Evolutionary conservation across 140 eudicot genomes (phyloP), one percentile per base, ranked within the genome.

Genomic region (Bidens hawaiensis): DNA sequence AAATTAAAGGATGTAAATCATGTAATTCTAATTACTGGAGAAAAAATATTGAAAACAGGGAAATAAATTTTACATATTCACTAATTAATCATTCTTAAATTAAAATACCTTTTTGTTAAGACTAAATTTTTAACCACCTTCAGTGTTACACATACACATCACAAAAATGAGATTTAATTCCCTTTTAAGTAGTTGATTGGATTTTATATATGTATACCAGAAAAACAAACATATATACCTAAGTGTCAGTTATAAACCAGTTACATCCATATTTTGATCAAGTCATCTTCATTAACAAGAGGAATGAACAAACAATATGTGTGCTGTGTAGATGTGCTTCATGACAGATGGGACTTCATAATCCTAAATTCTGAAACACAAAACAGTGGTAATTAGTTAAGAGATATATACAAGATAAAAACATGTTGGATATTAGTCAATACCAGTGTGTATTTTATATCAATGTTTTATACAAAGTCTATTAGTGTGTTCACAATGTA

Each of bases 361-460:
- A 33, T 10, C 64, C 47, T 58, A 33, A 55, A 55, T 55, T 55
- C 62, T 28, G 42, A 55, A 55, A 28, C 42, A 55, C 43, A 55
- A n/a, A 55, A 55, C 41, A 55, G 16, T 28, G 62, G 62, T 25
- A 15, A 27, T 30, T 14, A 54, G 15, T 1, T 33, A 10, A 15
- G 27, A 40, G 41, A n/a, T n/a, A n/a, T n/a, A n/a, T 43, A 11
- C 43, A 16, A 13, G n/a, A 18, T 42, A 24, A 23, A 23, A 41
- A 42, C 51, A 42, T 42, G 54, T 61, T 24, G 9, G n/a, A n/a
- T 19, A 41, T 60, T 27, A 34, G 13, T n/a, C 48, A 36, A 60
- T 40, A 34, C n/a, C n/a, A 23, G 50, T 60, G 50, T 36, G 4
- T 26, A 24, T 25, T 24, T 24, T 25, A 36, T 53, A 26, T 12